A percentile compares a stretch with the other conserved stretches of the same genome.
These are phyloP conservation scores for Kwoniella mangroviensis DNA, from an alignment of 768 basidiomycete genomes.

Conservation along the genomic window DNA sequence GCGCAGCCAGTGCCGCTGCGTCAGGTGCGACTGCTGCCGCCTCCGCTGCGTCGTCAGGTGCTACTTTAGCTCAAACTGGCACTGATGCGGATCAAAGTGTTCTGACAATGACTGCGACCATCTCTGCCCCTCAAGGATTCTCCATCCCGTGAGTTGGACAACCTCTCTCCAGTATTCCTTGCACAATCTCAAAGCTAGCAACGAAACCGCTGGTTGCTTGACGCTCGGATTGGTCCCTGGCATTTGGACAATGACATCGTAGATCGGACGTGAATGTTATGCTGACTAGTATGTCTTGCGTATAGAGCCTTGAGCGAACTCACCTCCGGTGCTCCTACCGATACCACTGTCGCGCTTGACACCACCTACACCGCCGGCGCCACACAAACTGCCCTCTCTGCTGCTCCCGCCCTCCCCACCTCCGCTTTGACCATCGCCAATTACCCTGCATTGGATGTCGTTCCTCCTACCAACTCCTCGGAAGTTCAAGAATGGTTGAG, in stretches of 20 bases:
- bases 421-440: constrained; percentile 39
- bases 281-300: neutral
- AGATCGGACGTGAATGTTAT: neutral
- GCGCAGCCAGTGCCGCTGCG: constrained; percentile 2
- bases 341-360: constrained; percentile 45
- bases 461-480: constrained; percentile 53
- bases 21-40: constrained; percentile 8
- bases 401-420: constrained; percentile 51
- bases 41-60: constrained; percentile 7
- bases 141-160: constrained; percentile 44
- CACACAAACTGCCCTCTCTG: constrained; percentile 43
- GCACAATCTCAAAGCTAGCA: too few relatives aligned
- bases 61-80: constrained; percentile 13
- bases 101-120: constrained; percentile 25
- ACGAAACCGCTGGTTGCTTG: neutral
- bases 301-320: constrained; percentile 40
- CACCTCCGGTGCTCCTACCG: constrained; percentile 46
- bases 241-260: constrained; percentile 4
- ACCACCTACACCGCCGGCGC: constrained; percentile 50
- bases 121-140: constrained; percentile 32
- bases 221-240: neutral
- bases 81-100: constrained; percentile 29
- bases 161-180: too few relatives aligned
- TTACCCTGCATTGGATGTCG: constrained; percentile 53
- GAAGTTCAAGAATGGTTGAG: constrained; percentile 53